Conservation (phyloP, 768 basidiomycete species). For the Coprinopsis marcescibilis region DNA sequence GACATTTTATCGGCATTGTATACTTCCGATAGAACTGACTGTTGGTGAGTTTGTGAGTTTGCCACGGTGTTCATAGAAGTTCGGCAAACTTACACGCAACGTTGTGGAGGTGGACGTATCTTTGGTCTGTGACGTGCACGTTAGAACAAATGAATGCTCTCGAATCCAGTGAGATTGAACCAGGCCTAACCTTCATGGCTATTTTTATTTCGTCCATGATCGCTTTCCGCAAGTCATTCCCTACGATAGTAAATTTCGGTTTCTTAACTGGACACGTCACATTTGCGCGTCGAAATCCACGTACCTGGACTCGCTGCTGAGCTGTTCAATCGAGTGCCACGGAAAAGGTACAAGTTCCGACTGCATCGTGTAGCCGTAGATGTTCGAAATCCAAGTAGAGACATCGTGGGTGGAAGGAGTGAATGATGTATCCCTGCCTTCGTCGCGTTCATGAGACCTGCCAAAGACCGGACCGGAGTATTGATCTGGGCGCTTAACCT, state of each 20-base stretch:
- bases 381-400: background rate
- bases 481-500: background rate
- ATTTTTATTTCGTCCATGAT: slow-evolving; percentile 51
- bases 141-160: background rate
- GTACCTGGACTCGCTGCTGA: background rate
- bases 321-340: background rate
- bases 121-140: slow-evolving; percentile 38
- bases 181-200: slow-evolving; percentile 56
- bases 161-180: background rate
- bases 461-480: too few relatives aligned
- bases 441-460: too few relatives aligned
- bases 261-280: too few relatives aligned
- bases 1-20: slow-evolving; percentile 59
- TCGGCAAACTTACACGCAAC: slow-evolving; percentile 40
- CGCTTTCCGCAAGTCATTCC: slow-evolving; percentile 46
- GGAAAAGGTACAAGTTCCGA: background rate
- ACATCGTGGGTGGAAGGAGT: background rate
- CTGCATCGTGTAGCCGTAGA: background rate
- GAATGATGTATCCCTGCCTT: too few relatives aligned
- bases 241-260: background rate
- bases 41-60: background rate
- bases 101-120: slow-evolving; percentile 52
- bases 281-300: too few relatives aligned
- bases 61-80: background rate
- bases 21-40: slow-evolving; percentile 69